Base-by-base conservation (phyloP, 2,329 filamentous ascomycete genomes). In the Fusarium transvaalense region DNA sequence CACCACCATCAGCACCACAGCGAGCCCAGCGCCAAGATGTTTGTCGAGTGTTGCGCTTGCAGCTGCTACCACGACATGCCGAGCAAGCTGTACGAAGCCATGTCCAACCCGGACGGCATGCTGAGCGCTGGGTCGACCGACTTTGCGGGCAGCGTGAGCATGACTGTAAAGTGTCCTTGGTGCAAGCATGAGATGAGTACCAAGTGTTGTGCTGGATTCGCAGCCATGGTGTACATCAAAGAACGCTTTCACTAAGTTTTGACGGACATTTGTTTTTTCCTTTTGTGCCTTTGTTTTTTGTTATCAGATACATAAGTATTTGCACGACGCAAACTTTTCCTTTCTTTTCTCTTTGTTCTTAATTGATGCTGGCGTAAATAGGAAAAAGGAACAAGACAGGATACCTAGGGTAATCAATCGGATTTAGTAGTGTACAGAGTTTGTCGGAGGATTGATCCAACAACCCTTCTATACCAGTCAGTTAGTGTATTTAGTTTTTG, bases 111-210 rank as follows among this genome's bases (percentile, higher is more conserved):
- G 0, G 84, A 88, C 46, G 82, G 82, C 6, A 78, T 88, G 14
- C 81, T 89, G 14, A 82, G 83, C 19, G 47, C 72, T 48, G 81
- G 81, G 56, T 77, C 78, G 31, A 77, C 84, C 8, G 86, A 86
- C 1, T 86, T 88, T 42, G 83, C 83, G 41, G 87, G 87, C 2
- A 80, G 84, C 9, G 83, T 89, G 43, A 87, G 84, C 10, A 89
- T 88, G 67, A 86, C 84, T 73, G 86, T 91, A 27, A 87, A 85
- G 68, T 92, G 90, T 75, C 89, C 89, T 10, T 92, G 91, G 91
- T 93, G 91, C 76, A 82, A 82, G 42, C 91, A 93, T 78, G 85
- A 86, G 50, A 92, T 93, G 90, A 89, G 83, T 68, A 89, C 85
- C 15, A 81, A 79, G 60, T 93, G 91, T 78, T 93, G 91, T 75